phyloP scores from a whole-genome alignment of 2,329 filamentous ascomycete species.

The Setomelanomma holmii region DNA sequence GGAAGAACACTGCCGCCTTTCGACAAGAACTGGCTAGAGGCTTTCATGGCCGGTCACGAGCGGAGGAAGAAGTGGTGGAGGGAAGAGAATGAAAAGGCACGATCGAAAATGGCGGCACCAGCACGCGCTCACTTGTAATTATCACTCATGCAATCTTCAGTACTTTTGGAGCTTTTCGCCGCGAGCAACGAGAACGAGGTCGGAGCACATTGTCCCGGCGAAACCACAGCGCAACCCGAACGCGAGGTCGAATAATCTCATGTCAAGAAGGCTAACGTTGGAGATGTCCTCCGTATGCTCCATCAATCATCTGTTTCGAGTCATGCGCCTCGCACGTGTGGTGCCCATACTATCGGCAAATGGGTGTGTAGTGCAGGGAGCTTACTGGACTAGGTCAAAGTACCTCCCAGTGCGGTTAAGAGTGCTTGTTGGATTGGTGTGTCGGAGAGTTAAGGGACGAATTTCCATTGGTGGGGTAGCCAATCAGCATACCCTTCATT shows the following conservation, averaged over 20 bases:
- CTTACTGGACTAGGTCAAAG: not conserved
- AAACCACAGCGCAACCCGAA: too few species aligned
- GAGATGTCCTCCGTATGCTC: not conserved
- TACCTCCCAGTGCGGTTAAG: not conserved
- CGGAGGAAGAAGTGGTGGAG: slow-evolving; percentile 66
- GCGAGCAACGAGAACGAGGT: too few species aligned
- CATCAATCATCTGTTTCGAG: not conserved
- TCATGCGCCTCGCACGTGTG: not conserved
- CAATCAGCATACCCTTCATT: not conserved
- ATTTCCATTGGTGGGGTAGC: not conserved
- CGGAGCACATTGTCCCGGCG: too few species aligned
- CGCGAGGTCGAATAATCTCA: too few species aligned
- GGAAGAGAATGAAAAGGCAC: slow-evolving; percentile 56
- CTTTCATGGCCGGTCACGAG: slow-evolving; percentile 64
- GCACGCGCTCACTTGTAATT: slow-evolving; percentile 2
- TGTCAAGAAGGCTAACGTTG: not conserved
- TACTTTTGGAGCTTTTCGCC: too few species aligned
- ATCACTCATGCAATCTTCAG: too few species aligned
- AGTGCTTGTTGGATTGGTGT: not conserved
- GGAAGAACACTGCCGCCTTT: slow-evolving; percentile 57
- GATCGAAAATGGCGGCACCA: not conserved
- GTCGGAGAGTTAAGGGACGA: not conserved
- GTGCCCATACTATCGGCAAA: not conserved
- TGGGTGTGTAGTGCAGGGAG: not conserved
- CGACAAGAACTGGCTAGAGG: slow-evolving; percentile 55